Evolutionary conservation across 495 filamentous ascomycete genomes (phyloP), one percentile per base, ranked within the genome.

Genomic region (Hapsidospora chrysogenum): DNA sequence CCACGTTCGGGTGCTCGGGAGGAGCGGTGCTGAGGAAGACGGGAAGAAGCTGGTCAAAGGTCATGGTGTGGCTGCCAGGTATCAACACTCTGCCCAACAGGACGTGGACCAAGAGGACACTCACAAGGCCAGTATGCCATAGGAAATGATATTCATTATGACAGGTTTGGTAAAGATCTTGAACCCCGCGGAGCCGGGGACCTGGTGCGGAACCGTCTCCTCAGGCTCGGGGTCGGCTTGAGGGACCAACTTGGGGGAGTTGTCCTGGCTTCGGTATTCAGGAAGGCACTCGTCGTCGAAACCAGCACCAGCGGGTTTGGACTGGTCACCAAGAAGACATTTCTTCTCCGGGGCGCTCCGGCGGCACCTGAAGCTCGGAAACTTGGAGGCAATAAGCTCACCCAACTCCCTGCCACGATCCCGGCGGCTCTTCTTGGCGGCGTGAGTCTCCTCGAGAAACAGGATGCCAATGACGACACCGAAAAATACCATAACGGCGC

Each of bases 371-470:
- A 3, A 3, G 16, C 25, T 17, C 35, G 61, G 51, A 18, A 74
- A 45, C 15, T 48, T 60, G 13, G 58, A 60, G 21, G 84, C 41
- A 23, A 95, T 56, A 70, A 76, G 82, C 44, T 73, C 66, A 40
- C 92, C 89, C 31, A 79, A 45, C 52, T 84, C 80, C 9, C 80
- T 46, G 7, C 89, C 86, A 25, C 60, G 58, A 57, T 97, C 89
- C 26, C 70, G 73, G 29, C 71, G 68, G 46, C 74, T 51, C 49
- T 78, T 89, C 62, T 78, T 81, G 49, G 87, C 76, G 29, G 73
- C 73, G 47, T 96, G 89, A 4, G 89, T 96, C 59, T 97, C 89
- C 58, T 96, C 85, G 40, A 97, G 62, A 55, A 95, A 97, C 26
- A 97, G 50, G 31, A 89, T 62, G 17, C 89, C 89, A 40, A 93